Evolutionary conservation across 2,329 filamentous ascomycete genomes (phyloP).

Genomic region (Talaromyces islandicus): DNA sequence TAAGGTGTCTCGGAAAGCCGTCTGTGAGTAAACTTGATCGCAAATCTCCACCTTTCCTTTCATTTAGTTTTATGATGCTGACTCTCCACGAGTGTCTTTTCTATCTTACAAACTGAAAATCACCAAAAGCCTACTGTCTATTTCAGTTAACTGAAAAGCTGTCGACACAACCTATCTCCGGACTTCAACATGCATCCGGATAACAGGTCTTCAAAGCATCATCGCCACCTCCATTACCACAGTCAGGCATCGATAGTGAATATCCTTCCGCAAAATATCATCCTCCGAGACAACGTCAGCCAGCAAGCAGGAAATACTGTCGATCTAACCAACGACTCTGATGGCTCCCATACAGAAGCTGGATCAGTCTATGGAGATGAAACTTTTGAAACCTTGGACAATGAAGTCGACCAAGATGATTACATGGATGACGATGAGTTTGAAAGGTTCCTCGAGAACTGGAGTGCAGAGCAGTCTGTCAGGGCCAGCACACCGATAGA

Average conservation of each 20-base stretch:
- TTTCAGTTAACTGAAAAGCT: too few relatives aligned
- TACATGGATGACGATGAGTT: conserved; percentile 15
- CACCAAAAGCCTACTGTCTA: background rate
- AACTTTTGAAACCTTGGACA: background rate
- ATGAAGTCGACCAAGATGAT: background rate
- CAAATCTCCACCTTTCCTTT: too few relatives aligned
- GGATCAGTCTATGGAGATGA: background rate
- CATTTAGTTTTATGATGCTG: too few relatives aligned
- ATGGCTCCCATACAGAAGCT: conserved; percentile 2
- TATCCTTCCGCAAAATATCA: background rate
- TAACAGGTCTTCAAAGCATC: background rate
- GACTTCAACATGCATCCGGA: background rate
- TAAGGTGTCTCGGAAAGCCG: too few relatives aligned
- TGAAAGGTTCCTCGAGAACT: conserved; percentile 10
- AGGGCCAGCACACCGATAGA: background rate
- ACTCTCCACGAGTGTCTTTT: background rate
- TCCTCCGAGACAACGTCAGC: background rate
- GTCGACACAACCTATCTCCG: too few relatives aligned
- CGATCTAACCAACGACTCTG: conserved; percentile 1
- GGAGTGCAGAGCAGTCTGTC: background rate
- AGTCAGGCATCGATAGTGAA: background rate
- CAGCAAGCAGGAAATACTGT: background rate
- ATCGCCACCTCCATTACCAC: background rate
- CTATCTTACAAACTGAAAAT: background rate
- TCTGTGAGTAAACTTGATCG: too few relatives aligned